phyloP scores from a whole-genome alignment of 352 stramenopile species.

The Pythium myriotylum region DNA sequence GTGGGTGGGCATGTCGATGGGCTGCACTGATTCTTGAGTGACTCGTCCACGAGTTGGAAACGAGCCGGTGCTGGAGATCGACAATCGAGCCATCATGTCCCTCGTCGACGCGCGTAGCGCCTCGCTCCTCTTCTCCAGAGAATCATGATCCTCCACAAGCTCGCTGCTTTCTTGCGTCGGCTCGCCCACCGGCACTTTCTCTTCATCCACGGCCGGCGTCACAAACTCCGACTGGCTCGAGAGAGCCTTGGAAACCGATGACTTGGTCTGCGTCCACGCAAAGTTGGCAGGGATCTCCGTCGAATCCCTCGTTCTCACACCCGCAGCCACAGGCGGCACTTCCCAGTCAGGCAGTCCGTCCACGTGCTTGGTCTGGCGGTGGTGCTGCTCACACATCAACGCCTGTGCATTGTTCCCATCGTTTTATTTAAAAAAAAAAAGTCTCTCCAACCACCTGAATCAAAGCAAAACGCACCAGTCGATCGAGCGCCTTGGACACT shows the following conservation, averaged over 20 bases:
- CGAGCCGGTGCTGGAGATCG: constrained; percentile 6
- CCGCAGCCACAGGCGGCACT: constrained; percentile 36
- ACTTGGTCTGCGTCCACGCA: constrained; percentile 35
- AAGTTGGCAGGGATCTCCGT: constrained; percentile 45
- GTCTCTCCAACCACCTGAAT: too few relatives aligned
- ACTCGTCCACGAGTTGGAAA: background rate
- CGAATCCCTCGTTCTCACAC: constrained; percentile 32
- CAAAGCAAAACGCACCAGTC: constrained; percentile 20
- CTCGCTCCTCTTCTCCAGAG: background rate
- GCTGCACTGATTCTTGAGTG: background rate
- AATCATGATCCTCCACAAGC: background rate
- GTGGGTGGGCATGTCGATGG: background rate
- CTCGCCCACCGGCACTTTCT: background rate
- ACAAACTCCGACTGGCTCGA: background rate
- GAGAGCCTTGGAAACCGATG: background rate
- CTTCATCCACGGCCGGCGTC: background rate
- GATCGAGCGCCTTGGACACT: constrained; percentile 55
- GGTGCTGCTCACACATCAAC: constrained; percentile 58
- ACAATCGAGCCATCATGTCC: constrained; percentile 19
- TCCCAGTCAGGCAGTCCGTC: constrained; percentile 54
- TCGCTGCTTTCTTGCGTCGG: background rate
- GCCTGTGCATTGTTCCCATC: constrained; percentile 32
- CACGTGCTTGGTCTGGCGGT: constrained; percentile 44
- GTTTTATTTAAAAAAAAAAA: too few relatives aligned
- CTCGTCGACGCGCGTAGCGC: constrained; percentile 14